A percentile compares a stretch with the other conserved stretches of the same genome.
phyloP scores from a whole-genome alignment of 306 rosid species.

The Sophora flavescens region DNA sequence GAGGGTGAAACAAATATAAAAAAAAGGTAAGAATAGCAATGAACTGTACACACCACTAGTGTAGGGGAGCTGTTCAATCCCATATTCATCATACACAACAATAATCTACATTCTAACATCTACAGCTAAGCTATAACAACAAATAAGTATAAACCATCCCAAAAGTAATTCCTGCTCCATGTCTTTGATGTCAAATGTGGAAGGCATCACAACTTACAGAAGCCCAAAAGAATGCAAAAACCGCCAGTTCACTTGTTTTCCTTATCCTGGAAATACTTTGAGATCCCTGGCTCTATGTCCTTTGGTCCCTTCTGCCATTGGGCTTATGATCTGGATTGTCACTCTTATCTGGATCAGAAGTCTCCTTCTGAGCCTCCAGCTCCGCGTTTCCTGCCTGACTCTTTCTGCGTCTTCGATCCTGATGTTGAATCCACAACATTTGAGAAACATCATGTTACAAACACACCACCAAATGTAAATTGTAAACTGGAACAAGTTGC shows the following conservation, averaged over 20 bases:
- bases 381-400: constrained; percentile 58
- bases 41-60: constrained; percentile 59
- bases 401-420: constrained; percentile 77
- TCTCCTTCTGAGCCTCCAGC: constrained; percentile 51
- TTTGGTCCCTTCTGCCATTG: constrained; percentile 55
- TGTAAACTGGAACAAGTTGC: constrained; percentile 1
- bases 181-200: constrained; percentile 52
- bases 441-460: constrained; percentile 37
- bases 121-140: constrained; percentile 54
- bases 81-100: constrained; percentile 50
- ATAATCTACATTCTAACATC: constrained; percentile 57
- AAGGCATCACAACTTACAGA: constrained; percentile 47
- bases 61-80: constrained; percentile 49
- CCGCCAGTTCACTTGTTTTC: constrained; percentile 39
- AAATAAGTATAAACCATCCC: constrained; percentile 47
- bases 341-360: constrained; percentile 64
- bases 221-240: constrained; percentile 57
- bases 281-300: constrained; percentile 46
- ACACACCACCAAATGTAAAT: constrained; percentile 5
- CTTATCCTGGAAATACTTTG: constrained; percentile 36
- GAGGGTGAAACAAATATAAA: constrained; percentile 37
- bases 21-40: constrained; percentile 41
- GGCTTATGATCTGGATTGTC: constrained; percentile 57
- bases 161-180: constrained; percentile 45
- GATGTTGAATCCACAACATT: constrained; percentile 38